Evolutionary conservation across 345 rosid genomes (phyloP).

Genomic region (Lumnitzera racemosa): DNA sequence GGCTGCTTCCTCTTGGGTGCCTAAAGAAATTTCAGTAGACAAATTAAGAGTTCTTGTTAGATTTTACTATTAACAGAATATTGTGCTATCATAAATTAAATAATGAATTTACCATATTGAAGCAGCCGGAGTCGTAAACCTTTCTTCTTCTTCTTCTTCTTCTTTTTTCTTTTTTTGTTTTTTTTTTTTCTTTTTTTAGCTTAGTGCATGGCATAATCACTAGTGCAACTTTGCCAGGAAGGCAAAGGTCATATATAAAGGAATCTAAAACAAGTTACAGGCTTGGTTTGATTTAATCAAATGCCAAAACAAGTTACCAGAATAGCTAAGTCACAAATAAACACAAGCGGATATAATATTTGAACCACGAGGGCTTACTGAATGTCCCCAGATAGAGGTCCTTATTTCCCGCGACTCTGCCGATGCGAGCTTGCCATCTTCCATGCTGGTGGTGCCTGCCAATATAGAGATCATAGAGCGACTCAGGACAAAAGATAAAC

Average conservation of each 20-base stretch:
- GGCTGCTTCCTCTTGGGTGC: slow-evolving; percentile 82
- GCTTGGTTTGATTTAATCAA: too few species aligned
- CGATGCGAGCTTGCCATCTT: slow-evolving; percentile 83
- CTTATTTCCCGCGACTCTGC: slow-evolving; percentile 81
- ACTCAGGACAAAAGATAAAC: background rate
- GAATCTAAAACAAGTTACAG: too few species aligned
- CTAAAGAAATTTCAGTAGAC: slow-evolving; percentile 20
- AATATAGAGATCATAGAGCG: background rate
- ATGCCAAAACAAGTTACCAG: too few species aligned
- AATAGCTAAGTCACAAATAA: background rate
- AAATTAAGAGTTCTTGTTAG: background rate
- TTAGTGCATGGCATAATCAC: too few species aligned
- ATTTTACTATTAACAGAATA: background rate
- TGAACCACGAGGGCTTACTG: slow-evolving; percentile 31
- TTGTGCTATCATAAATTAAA: background rate
- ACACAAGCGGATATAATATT: background rate
- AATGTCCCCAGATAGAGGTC: slow-evolving; percentile 84
- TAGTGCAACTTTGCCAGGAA: too few species aligned
- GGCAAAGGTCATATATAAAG: too few species aligned
- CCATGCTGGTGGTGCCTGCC: slow-evolving; percentile 81
- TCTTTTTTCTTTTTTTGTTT: too few species aligned
- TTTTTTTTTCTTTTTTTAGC: too few species aligned
- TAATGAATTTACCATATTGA: too few species aligned
- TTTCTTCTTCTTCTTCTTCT: too few species aligned
- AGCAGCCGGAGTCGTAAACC: too few species aligned